Evolutionary conservation across 1,139 yeast species (phyloP), one percentile per base, ranked within the genome.

Genomic region (Hanseniaspora gamundiae): DNA sequence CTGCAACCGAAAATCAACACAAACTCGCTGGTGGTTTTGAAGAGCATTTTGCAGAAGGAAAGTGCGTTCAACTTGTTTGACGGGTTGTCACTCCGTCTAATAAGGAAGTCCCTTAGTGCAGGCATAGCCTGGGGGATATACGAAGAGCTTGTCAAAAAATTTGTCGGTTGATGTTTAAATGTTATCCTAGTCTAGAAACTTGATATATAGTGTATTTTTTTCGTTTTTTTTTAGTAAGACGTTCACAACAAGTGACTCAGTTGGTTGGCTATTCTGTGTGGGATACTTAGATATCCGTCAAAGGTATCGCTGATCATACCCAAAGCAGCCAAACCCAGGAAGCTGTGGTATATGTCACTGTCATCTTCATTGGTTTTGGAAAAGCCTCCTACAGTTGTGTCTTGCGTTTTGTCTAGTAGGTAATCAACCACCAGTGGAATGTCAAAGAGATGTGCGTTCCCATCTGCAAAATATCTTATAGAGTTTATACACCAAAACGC

Each of bases 101-200:
- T 84, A 3, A 71, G 98, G 53, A 91, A 91, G 61, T 95, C 94
- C 0, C 63, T 85, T 47, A 81, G 94, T 61, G 91, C 97, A 0
- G 96, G 95, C 2, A 87, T 91, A 48, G 87, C 95, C 43, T 91
- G 98, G 98, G 85, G 95, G 51, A 80, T 91, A 27, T 91, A 88
- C 59, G 98, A 88, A 62, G 96, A 91, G 59, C 64, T 86, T 48
- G 74, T 86, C 35, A 79, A 77, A 51, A 50, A 50, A 36, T 51
- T 58, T 46, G 48, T 53, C 48, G 9, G 20, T 9, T 24, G 4
- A 26, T 17, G 8, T 24, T 24, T n/a, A n/a, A n/a, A n/a, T n/a
- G n/a, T n/a, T n/a, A n/a, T n/a, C n/a, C n/a, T n/a, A n/a, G n/a
- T n/a, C n/a, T n/a, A n/a, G n/a, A n/a, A n/a, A n/a, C n/a, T n/a